Conservation (phyloP, 2,329 filamentous ascomycete genomes). For the Cytospora piceicola region DNA sequence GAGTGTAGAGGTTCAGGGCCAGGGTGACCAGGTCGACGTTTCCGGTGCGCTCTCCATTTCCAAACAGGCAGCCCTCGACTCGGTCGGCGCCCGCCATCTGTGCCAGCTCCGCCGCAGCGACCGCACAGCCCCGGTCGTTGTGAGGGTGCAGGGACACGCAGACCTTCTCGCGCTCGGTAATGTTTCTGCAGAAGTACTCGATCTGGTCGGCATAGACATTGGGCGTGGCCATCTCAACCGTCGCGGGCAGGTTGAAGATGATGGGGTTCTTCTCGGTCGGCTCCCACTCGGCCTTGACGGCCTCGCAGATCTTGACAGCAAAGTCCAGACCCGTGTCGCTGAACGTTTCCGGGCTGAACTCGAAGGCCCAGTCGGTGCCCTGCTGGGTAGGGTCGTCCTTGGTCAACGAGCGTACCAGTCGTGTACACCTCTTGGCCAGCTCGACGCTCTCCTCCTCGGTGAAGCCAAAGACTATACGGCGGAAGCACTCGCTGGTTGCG, state of each 20-base stretch:
- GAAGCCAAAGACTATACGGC: conserved; percentile 87
- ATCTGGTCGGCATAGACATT: conserved; percentile 97
- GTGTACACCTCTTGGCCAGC: conserved; percentile 82
- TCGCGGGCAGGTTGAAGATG: conserved; percentile 96
- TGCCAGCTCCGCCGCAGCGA: conserved; percentile 87
- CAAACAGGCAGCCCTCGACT: conserved; percentile 92
- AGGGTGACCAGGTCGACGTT: conserved; percentile 95
- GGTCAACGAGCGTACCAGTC: conserved; percentile 85
- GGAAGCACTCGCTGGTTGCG: conserved; percentile 94
- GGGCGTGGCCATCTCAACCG: conserved; percentile 91
- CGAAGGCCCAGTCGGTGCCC: conserved; percentile 73
- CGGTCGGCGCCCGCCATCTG: conserved; percentile 96
- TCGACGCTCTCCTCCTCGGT: conserved; percentile 79
- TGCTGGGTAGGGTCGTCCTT: conserved; percentile 70
- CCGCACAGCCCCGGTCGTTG: conserved; percentile 89
- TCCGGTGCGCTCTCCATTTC: conserved; percentile 93
- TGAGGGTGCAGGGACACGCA: conserved; percentile 91
- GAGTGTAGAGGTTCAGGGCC: conserved; percentile 91
- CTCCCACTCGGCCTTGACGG: conserved; percentile 92
- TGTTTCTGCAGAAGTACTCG: conserved; percentile 89
- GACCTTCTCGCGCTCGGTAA: conserved; percentile 83
- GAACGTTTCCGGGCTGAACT: conserved; percentile 87
- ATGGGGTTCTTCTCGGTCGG: conserved; percentile 79
- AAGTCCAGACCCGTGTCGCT: conserved; percentile 88
- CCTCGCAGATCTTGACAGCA: conserved; percentile 81